phyloP scores from a whole-genome alignment of 352 stramenopile genomes.

The Phytophthora meadii region DNA sequence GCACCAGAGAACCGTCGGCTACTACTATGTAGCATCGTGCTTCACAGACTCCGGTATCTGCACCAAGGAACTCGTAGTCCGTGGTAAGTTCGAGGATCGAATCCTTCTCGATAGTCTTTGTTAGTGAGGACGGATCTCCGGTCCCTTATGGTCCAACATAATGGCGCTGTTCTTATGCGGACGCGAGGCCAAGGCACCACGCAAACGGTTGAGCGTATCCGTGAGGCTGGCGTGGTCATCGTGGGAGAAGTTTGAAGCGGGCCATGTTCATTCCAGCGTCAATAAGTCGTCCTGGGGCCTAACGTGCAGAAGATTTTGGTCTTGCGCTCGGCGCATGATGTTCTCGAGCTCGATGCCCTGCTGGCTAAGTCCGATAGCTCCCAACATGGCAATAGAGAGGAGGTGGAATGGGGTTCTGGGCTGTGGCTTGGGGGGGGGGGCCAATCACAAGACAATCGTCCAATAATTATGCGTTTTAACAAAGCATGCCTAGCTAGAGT shows the following conservation, averaged over 20 bases:
- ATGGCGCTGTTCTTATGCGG: conserved; percentile 88
- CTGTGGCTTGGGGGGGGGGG: no score
- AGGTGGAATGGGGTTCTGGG: no score
- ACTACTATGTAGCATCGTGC: conserved; percentile 94
- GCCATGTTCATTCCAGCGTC: conserved; percentile 97
- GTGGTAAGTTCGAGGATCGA: conserved; percentile 69
- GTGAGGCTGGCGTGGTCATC: conserved; percentile 93
- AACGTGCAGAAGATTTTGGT: conserved; percentile 94
- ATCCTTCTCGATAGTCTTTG: conserved; percentile 74
- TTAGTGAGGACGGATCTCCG: conserved; percentile 93
- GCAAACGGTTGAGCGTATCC: no score
- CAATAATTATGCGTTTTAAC: no score
- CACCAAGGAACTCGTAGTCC: conserved; percentile 78
- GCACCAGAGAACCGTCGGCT: conserved; percentile 94
- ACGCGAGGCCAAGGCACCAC: conserved; percentile 62
- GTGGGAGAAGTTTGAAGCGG: conserved; percentile 99
- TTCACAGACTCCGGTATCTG: conserved; percentile 92
- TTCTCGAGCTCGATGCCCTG: no score
- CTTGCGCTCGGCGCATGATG: no score
- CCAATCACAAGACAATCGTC: no score
- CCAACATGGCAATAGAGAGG: no score
- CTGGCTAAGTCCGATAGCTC: no score
- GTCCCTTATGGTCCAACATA: conserved; percentile 97
- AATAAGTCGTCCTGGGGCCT: conserved; percentile 85
- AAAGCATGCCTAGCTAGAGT: no score